Conservation (phyloP, 768 basidiomycete genomes). For the Tulasnella sp. region DNA sequence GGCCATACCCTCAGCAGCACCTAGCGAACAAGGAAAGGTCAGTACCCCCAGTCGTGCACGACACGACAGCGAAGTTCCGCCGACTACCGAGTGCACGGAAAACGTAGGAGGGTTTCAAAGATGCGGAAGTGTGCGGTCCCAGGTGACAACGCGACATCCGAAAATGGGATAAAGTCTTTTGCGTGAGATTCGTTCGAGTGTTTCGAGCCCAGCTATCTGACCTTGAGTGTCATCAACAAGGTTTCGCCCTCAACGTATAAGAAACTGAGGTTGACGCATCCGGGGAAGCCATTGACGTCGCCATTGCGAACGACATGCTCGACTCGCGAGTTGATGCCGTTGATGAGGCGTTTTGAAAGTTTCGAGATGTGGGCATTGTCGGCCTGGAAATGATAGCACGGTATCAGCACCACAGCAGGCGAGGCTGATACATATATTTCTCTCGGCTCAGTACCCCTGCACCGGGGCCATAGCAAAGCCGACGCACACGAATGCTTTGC, state of each 20-base stretch:
- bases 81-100: conserved; percentile 78
- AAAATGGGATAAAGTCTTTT: neutral
- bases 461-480: conserved; percentile 49
- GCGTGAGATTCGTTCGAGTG: conserved; percentile 1
- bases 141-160: conserved; percentile 96
- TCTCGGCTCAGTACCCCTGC: conserved; percentile 86
- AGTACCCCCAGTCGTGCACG: neutral
- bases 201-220: conserved; percentile 27
- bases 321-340: conserved; percentile 72
- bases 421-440: neutral
- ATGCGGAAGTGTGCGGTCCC: conserved; percentile 98
- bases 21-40: conserved; percentile 31
- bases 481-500: neutral
- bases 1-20: conserved; percentile 97
- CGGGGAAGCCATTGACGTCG: conserved; percentile 83
- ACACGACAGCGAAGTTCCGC: neutral
- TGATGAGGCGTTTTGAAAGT: conserved; percentile 73
- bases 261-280: conserved; percentile 93
- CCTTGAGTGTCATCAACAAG: conserved; percentile 95
- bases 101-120: conserved; percentile 96
- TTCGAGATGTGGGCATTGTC: conserved; percentile 68
- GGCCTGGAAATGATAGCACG: conserved; percentile 40
- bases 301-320: conserved; percentile 93
- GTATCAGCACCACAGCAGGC: neutral
- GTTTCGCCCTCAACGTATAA: conserved; percentile 97